Evolutionary conservation across 2,329 filamentous ascomycete genomes (phyloP).

Genomic region (Diaporthe citriasiana): DNA sequence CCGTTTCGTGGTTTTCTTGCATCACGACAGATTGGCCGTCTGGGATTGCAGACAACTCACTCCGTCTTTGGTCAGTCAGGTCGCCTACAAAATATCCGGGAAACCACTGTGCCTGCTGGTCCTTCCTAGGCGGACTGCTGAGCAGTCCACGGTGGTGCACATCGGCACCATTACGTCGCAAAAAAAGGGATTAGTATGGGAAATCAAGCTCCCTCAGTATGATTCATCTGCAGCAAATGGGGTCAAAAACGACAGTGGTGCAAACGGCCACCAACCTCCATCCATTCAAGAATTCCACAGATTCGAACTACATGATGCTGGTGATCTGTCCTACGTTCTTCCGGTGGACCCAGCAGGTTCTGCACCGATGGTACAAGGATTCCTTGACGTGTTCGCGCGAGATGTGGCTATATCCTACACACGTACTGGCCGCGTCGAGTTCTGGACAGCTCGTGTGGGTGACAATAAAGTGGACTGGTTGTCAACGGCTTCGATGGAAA

Average conservation of each 20-base stretch:
- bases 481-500: slow-evolving; percentile 84
- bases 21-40: slow-evolving; percentile 77
- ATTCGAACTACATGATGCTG: slow-evolving; percentile 74
- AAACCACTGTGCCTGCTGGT: slow-evolving; percentile 86
- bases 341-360: slow-evolving; percentile 90
- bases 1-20: slow-evolving; percentile 84
- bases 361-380: slow-evolving; percentile 78
- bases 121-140: slow-evolving; percentile 73
- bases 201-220: slow-evolving; percentile 73
- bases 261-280: slow-evolving; percentile 53
- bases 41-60: slow-evolving; percentile 80
- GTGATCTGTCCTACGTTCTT: slow-evolving; percentile 76
- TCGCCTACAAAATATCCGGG: slow-evolving; percentile 71
- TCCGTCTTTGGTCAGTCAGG: slow-evolving; percentile 71
- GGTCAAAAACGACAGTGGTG: slow-evolving; percentile 37
- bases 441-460: slow-evolving; percentile 87
- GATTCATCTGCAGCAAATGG: slow-evolving; percentile 44
- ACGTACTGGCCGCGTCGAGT: slow-evolving; percentile 78
- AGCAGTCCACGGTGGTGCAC: slow-evolving; percentile 72
- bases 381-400: slow-evolving; percentile 86
- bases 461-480: slow-evolving; percentile 81
- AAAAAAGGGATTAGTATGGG: slow-evolving; percentile 86
- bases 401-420: slow-evolving; percentile 92
- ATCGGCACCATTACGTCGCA: slow-evolving; percentile 87
- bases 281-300: slow-evolving; percentile 76